Base-by-base conservation (phyloP, 1,139 yeast genomes). In the Magnusiomyces tetraspermus region DNA sequence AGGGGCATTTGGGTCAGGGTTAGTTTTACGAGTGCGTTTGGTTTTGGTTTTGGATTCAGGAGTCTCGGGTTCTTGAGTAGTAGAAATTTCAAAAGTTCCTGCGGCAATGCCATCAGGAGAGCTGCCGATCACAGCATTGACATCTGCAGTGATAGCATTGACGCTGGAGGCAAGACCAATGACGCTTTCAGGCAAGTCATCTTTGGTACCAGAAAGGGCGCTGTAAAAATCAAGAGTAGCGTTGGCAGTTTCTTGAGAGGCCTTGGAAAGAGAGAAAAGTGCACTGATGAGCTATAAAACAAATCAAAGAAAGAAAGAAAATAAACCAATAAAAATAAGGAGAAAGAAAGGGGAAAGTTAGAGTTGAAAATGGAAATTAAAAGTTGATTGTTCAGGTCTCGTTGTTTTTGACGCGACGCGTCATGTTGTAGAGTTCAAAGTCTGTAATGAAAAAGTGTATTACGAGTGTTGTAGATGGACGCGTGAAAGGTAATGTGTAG, bases 211-310 rank as follows among this genome's bases (percentile, higher is more conserved):
- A 17, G 58, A 41, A 17, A 61, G 53, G 21, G 61, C 73, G 62
- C 82, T 81, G 74, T 82, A 84, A 68, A 84, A 85, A 63, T 81
- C 82, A 56, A 85, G 79, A 38, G 90, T 80, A 36, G 92, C 89
- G 46, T 80, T 72, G 43, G 94, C 87, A 48, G 92, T 86, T 54
- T 84, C 89, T 58, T 77, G 80, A 46, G 95, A 90, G 22, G 90
- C 86, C 64, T 82, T 85, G 51, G 94, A 82, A 56, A 87, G 77
- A 66, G 84, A 89, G 63, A 83, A 83, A 56, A 87, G 77, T 5
- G 95, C 79, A 45, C 94, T 78, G 57, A 87, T 89, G 49, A 86
- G 76, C 69, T 82, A 55, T 36, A 36, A 4, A 19, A 38, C 24
- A 21, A 15, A n/a, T n/a, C n/a, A n/a, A n/a, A n/a, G n/a, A n/a